These are phyloP conservation scores for Fragilariopsis cylindrus DNA, from an alignment of 108 stramenopile species.

Conservation along the genomic window DNA sequence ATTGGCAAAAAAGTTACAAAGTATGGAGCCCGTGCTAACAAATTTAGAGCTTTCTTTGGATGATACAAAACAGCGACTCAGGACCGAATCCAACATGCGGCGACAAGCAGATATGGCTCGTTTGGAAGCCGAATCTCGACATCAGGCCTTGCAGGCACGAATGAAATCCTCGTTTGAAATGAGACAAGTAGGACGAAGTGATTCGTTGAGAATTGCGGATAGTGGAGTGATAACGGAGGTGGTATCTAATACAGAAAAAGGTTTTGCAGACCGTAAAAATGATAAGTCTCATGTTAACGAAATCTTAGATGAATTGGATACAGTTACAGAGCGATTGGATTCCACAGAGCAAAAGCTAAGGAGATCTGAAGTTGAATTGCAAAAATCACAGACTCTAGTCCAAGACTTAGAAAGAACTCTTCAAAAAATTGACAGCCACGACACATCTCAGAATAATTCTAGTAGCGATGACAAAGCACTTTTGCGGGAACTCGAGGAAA, in stretches of 20 bases:
- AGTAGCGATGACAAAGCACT: slow-evolving; percentile 14
- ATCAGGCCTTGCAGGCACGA: slow-evolving; percentile 47
- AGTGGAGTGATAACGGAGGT: slow-evolving; percentile 15
- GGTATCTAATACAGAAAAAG: slow-evolving; percentile 4
- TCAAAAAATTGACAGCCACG: slow-evolving; percentile 19
- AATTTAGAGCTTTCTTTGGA: slow-evolving; percentile 53
- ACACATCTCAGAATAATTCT: not conserved
- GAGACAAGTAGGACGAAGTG: slow-evolving; percentile 7
- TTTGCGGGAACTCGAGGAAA: slow-evolving; percentile 10
- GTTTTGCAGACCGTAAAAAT: not conserved
- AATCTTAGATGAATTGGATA: slow-evolving; percentile 65
- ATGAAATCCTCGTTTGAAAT: slow-evolving; percentile 19
- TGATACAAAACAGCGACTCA: slow-evolving; percentile 35
- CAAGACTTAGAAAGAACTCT: slow-evolving; percentile 16
- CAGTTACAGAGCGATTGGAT: slow-evolving; percentile 66
- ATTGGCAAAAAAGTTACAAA: slow-evolving; percentile 53
- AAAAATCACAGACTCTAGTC: slow-evolving; percentile 39
- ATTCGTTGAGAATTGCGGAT: not conserved
- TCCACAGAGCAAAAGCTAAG: slow-evolving; percentile 57
- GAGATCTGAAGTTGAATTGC: slow-evolving; percentile 41
- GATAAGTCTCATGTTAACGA: slow-evolving; percentile 47
- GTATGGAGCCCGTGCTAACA: slow-evolving; percentile 48
- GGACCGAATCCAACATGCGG: slow-evolving; percentile 45
- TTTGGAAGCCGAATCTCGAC: slow-evolving; percentile 48
- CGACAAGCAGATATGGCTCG: slow-evolving; percentile 47